Evolutionary conservation across 257 asterid genomes (phyloP).

Genomic region (Jacaranda mimosifolia): DNA sequence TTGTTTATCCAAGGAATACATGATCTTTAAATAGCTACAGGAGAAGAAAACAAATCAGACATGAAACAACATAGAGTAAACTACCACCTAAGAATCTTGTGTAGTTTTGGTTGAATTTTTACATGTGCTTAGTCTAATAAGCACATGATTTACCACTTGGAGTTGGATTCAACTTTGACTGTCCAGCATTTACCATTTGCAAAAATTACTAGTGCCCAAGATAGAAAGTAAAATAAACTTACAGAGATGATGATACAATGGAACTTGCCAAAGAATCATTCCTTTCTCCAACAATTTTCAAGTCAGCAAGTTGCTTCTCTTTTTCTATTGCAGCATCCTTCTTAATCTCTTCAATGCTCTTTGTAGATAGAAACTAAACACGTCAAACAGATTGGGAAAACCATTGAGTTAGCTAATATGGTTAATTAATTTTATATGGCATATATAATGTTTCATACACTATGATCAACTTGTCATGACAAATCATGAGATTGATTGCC

Average conservation of each 20-base stretch:
- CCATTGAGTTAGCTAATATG: conserved; percentile 15
- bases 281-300: conserved; percentile 46
- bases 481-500: not conserved
- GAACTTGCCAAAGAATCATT: conserved; percentile 43
- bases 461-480: conserved; percentile 9
- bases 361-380: conserved; percentile 64
- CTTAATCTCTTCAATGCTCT: conserved; percentile 74
- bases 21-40: not conserved
- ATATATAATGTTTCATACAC: not conserved
- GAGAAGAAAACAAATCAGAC: not conserved
- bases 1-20: not conserved
- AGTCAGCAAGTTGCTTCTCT: conserved; percentile 48
- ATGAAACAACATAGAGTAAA: not conserved
- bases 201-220: not conserved
- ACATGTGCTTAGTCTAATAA: not conserved
- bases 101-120: not conserved
- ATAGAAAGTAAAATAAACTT: conserved; percentile 27
- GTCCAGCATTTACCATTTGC: not conserved
- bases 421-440: not conserved
- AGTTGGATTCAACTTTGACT: not conserved
- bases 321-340: conserved; percentile 57
- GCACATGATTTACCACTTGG: conserved; percentile 6
- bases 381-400: conserved; percentile 27
- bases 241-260: conserved; percentile 39
- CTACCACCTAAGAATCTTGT: not conserved